A percentile compares a stretch with the other conserved stretches of the same genome.
Evolutionary conservation across 768 basidiomycete genomes (phyloP).

Genomic region (Trametes gibbosa): DNA sequence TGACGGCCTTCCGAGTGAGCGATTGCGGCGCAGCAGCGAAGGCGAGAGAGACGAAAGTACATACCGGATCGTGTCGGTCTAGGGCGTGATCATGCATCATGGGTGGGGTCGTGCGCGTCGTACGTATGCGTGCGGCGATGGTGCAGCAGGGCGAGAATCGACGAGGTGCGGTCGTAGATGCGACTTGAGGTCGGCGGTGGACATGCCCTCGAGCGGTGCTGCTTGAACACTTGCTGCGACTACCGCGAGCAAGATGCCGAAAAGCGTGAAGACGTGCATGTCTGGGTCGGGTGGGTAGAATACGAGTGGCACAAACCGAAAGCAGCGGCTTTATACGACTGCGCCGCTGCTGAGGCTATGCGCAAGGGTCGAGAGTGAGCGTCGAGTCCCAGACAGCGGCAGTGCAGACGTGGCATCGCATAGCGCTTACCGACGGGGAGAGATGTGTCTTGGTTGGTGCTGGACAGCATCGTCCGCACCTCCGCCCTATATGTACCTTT

Average conservation of each 20-base stretch:
- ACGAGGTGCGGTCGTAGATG: no score
- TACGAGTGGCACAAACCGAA: no score
- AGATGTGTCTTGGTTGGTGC: neutral
- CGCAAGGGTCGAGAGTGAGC: no score
- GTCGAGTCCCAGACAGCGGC: no score
- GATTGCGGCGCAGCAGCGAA: neutral
- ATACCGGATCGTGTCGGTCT: neutral
- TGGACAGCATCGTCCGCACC: neutral
- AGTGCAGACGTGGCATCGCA: no score
- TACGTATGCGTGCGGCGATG: neutral
- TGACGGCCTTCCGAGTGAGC: no score
- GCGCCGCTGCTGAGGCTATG: no score
- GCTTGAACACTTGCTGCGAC: neutral
- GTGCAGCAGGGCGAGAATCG: neutral
- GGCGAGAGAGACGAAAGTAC: neutral
- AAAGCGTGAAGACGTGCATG: neutral
- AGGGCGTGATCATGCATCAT: neutral
- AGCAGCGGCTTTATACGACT: neutral
- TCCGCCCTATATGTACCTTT: neutral
- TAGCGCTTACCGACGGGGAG: neutral
- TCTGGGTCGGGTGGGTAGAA: neutral
- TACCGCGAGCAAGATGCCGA: neutral
- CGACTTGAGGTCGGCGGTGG: neutral
- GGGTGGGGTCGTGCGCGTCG: constrained; percentile 2
- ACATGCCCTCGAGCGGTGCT: neutral